Evolutionary conservation across 78 protist species (phyloP), one percentile per base, ranked within the genome.

Genomic region (Diacronema lutheri): DNA sequence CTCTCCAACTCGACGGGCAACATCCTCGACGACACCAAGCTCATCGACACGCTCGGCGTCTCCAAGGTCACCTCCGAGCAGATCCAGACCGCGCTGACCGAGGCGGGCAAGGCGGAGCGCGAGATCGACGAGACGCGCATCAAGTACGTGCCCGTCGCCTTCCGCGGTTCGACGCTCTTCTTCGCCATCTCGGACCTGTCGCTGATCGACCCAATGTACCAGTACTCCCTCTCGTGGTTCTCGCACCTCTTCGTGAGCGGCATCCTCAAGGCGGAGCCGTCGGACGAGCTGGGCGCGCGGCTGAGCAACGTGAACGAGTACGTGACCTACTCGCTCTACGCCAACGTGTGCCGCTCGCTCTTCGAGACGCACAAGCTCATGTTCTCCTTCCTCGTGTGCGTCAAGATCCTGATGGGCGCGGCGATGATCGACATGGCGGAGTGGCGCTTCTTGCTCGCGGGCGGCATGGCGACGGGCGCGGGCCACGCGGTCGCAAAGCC

Each of bases 21-120:
- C 41, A 88, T 94, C 38, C 83, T 96, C 58, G 98, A 93, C 55
- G 92, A 93, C 71, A 96, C 93, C 82, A n/a, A 0, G n/a, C 95
- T 95, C 58, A 94, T 96, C 89, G 69, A 88, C 37, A 91, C 93
- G 23, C 94, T 97, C 9, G 84, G 80, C 33, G 87, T 73, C 33
- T 90, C 96, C n/a, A 97, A 95, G 89, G 44, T 56, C 50, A 88
- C 87, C 38, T 73, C 91, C 57, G 46, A 71, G 46, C 79, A 82
- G 72, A 88, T 88, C 87, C 44, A 13, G 50, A 58, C 20, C 29
- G 78, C 90, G 40, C 85, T 92, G 62, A 21, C 57, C 33, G 92
- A 93, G 86, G 93, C 93, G 4, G 94, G 88, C 60, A 80, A 74
- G 14, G 90, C 92, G 19, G 93, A 90, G 41, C 26, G 11, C n/a